Conservation (phyloP, 495 filamentous ascomycete genomes). For the Chaetomium fimeti region DNA sequence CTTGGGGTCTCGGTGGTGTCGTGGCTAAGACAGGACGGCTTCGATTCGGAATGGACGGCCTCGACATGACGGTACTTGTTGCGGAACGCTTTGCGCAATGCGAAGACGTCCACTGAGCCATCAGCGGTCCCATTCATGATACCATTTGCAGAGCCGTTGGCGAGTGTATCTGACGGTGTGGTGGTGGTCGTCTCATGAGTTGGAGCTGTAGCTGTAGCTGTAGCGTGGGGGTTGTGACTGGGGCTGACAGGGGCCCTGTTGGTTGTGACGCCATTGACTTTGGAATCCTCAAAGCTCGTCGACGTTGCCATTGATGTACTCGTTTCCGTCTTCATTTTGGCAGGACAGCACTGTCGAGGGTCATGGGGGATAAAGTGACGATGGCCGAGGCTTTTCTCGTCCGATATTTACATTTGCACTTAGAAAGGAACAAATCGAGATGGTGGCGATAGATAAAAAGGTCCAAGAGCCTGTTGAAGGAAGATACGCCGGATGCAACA, state of each 20-base stretch:
- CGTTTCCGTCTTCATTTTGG: not conserved
- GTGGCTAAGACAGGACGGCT: slow-evolving; percentile 79
- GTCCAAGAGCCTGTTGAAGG: not conserved
- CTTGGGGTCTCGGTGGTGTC: slow-evolving; percentile 71
- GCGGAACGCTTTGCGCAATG: slow-evolving; percentile 30
- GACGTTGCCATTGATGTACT: slow-evolving; percentile 9
- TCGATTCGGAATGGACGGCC: slow-evolving; percentile 70
- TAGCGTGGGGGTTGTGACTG: not conserved
- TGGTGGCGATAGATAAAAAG: not conserved
- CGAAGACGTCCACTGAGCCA: slow-evolving; percentile 10
- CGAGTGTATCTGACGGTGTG: not conserved
- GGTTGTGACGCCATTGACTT: slow-evolving; percentile 30
- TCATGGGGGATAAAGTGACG: not conserved
- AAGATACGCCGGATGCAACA: slow-evolving; percentile 5
- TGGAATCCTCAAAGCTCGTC: slow-evolving; percentile 8
- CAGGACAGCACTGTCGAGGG: not conserved
- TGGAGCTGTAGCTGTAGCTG: not conserved
- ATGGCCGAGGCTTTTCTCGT: not conserved
- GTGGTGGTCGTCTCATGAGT: slow-evolving; percentile 3
- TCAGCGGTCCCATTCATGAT: not conserved
- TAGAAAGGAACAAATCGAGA: not conserved
- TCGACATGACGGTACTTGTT: slow-evolving; percentile 82
- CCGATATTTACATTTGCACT: not conserved
- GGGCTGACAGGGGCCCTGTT: slow-evolving; percentile 5
- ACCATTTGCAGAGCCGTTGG: not conserved